Base-by-base conservation (phyloP, 1,284 basidiomycete genomes). In the Naganishia sp. region DNA sequence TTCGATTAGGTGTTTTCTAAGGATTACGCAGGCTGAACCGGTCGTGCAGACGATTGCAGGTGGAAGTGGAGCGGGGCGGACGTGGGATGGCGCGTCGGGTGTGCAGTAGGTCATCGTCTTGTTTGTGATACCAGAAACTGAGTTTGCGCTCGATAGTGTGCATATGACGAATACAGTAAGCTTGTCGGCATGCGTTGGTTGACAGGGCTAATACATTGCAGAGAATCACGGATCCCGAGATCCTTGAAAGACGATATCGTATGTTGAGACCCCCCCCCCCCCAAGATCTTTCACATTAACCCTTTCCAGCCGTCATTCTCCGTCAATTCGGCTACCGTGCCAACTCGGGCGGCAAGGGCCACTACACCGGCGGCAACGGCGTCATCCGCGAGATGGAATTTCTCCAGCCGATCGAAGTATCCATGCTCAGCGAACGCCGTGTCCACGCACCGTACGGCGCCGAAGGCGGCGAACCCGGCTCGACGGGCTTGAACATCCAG, bases 391-490 rank as follows among this genome's bases (percentile, higher is more conserved):
- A 94, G 70, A 85, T 97, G 60, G 92, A 97, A 80, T 89, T 97
- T 76, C 82, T 90, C 46, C 87, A 94, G 77, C 83, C 86, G 0
- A 85, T 97, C 76, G 90, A 94, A 88, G 94, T 67, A 88, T 90
- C 46, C 90, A 95, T 73, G 46, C 59, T 70, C 13, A 75, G 73
- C 7, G 73, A 93, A 87, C 84, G 95, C 67, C 85, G 95, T 18
- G 92, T 92, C 0, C 85, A 90, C 43, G 87, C 88, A 69, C 95
- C 95, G 11, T 97, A 95, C 76, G 95, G 95, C 2, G 78, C 94
- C 76, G 86, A 90, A 70, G 94, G 94, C 10, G 95, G 95, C 11
- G 86, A 85, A 18, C 54, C 65, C 1, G 68, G 64, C 6, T 44
- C 46, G 3, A 57, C 46, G 2, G 68, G 68, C n/a, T 28, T 61